Conservation (phyloP, 2,329 filamentous ascomycete genomes). For the Coleophoma crateriformis region DNA sequence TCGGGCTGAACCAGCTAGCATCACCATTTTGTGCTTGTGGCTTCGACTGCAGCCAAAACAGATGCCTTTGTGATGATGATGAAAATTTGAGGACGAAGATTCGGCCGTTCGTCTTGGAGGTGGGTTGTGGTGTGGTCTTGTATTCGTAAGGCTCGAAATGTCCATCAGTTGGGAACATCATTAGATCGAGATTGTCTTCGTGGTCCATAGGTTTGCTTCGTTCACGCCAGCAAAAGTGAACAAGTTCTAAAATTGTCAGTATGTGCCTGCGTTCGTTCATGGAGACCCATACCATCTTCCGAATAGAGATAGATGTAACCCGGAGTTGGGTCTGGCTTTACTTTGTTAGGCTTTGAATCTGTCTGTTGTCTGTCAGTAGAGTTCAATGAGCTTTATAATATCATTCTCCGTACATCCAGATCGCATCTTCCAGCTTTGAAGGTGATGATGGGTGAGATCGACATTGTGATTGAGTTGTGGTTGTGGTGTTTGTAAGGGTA, state of each 20-base stretch:
- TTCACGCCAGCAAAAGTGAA: conserved; percentile 96
- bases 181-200: conserved; percentile 73
- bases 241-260: conserved; percentile 55
- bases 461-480: conserved; percentile 50
- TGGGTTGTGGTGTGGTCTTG: conserved; percentile 48
- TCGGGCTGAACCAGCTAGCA: conserved; percentile 72
- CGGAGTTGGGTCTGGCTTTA: conserved; percentile 65
- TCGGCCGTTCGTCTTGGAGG: conserved; percentile 73
- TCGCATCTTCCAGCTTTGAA: conserved; percentile 95
- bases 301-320: conserved; percentile 91
- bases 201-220: conserved; percentile 64
- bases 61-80: conserved; percentile 82
- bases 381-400: too few species aligned
- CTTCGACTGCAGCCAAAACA: conserved; percentile 97
- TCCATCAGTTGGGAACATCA: conserved; percentile 89
- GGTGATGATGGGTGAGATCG: conserved; percentile 79
- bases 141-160: conserved; percentile 84
- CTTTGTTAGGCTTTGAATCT: conserved; percentile 58
- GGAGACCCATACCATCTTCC: conserved; percentile 67
- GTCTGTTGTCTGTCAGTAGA: conserved; percentile 29
- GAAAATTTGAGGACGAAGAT: conserved; percentile 92
- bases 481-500: too few species aligned
- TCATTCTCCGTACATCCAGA: conserved; percentile 59
- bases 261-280: background rate
- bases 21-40: conserved; percentile 66